Conservation (phyloP, 176 grass and related monocot species). For the Musa itinerans region DNA sequence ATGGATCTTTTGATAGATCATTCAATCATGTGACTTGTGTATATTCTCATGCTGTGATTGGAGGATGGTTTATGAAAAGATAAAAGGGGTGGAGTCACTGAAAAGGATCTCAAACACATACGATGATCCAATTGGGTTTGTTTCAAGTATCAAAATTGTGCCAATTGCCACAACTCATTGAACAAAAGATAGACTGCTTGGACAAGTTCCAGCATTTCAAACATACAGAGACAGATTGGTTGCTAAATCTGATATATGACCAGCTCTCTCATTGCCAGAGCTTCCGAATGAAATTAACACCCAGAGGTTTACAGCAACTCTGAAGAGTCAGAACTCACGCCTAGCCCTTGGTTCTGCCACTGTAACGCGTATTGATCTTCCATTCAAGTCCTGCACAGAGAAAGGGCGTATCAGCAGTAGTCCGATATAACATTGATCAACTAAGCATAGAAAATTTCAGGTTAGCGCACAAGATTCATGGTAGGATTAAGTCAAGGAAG, state of each 20-base stretch:
- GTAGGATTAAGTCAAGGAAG: no score
- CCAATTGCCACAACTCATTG: neutral
- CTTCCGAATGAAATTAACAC: neutral
- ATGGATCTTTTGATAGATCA: no score
- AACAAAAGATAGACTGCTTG: neutral
- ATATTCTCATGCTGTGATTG: no score
- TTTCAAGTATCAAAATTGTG: neutral
- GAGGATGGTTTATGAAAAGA: no score
- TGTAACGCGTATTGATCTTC: conserved; percentile 73
- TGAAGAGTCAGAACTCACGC: conserved; percentile 40
- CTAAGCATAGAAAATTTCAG: neutral
- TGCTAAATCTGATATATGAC: neutral
- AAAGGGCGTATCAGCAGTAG: neutral
- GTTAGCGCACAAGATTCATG: no score
- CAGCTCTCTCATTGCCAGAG: neutral
- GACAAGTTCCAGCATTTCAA: neutral
- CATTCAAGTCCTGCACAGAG: conserved; percentile 62
- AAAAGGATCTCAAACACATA: no score
- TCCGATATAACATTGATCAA: neutral
- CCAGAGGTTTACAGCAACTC: neutral
- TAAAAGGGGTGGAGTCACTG: no score
- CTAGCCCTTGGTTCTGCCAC: conserved; percentile 72
- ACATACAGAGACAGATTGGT: neutral
- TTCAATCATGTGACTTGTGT: no score
- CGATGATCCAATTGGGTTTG: neutral